Evolutionary conservation across 176 grass and related monocot genomes (phyloP).

Genomic region (Rhynchospora pubera): DNA sequence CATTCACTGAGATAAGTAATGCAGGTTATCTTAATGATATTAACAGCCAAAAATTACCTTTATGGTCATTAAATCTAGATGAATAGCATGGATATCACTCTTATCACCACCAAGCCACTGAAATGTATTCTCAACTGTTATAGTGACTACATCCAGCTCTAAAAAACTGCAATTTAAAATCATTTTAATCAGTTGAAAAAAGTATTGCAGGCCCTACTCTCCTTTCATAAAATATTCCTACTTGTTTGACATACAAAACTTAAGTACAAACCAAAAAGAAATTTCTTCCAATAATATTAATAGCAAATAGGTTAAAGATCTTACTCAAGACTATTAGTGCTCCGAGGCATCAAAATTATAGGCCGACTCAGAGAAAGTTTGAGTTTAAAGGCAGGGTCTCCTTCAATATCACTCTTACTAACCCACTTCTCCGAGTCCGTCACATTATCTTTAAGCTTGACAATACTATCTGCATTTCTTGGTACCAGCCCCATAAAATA

Average conservation of each 20-base stretch:
- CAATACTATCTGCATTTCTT: slow-evolving; percentile 55
- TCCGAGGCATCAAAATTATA: slow-evolving; percentile 91
- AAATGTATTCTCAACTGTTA: slow-evolving; percentile 82
- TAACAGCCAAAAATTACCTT: slow-evolving; percentile 38
- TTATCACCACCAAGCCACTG: slow-evolving; percentile 84
- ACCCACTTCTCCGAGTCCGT: slow-evolving; percentile 89
- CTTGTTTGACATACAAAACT: not conserved
- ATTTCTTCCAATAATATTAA: not conserved
- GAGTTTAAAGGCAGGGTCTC: slow-evolving; percentile 84
- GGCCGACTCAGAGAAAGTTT: slow-evolving; percentile 85
- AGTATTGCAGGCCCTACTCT: not conserved
- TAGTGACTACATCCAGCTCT: slow-evolving; percentile 87
- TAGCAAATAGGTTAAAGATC: slow-evolving; percentile 8
- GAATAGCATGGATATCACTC: slow-evolving; percentile 74
- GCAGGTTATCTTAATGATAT: slow-evolving; percentile 5
- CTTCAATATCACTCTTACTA: slow-evolving; percentile 87
- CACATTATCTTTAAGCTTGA: slow-evolving; percentile 79
- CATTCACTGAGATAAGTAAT: not conserved
- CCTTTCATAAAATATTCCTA: not conserved
- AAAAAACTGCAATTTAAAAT: slow-evolving; percentile 62
- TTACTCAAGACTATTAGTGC: slow-evolving; percentile 76
- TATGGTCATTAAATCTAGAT: slow-evolving; percentile 69
- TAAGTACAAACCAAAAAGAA: not conserved
- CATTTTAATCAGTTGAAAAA: not conserved
- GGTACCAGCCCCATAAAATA: slow-evolving; percentile 95